Evolutionary conservation across 768 basidiomycete species (phyloP).

Genomic region (Lactarius indigo): DNA sequence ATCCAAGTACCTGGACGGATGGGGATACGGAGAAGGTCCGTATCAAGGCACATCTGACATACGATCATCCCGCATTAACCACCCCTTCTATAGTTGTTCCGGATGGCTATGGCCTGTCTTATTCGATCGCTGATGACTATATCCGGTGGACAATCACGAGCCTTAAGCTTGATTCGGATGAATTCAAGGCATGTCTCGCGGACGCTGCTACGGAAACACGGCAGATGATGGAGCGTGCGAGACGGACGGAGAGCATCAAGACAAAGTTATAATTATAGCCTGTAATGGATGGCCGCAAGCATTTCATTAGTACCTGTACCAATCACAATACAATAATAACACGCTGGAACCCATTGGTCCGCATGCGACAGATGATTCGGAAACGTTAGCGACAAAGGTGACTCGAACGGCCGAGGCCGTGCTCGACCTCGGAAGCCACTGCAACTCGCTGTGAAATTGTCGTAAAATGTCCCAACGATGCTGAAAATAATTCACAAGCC

Average conservation of each 20-base stretch:
- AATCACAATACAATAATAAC: neutral
- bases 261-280: neutral
- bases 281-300: neutral
- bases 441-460: neutral
- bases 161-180: constrained; percentile 49
- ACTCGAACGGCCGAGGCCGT: neutral
- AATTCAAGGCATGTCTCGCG: constrained; percentile 64
- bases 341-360: neutral
- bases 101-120: constrained; percentile 89
- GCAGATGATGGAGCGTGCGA: constrained; percentile 67
- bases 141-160: constrained; percentile 93
- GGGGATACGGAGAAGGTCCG: constrained; percentile 95
- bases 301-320: neutral
- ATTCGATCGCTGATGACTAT: constrained; percentile 80
- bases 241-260: constrained; percentile 1
- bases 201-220: constrained; percentile 79
- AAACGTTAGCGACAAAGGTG: neutral
- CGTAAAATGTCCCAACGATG: no score
- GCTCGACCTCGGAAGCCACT: neutral
- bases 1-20: constrained; percentile 80
- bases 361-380: neutral
- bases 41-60: constrained; percentile 9
- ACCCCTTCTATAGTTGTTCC: constrained; percentile 60
- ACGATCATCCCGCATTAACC: neutral
- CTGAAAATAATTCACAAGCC: neutral